Evolutionary conservation across 345 rosid species (phyloP).

Genomic region (Acer saccharum): DNA sequence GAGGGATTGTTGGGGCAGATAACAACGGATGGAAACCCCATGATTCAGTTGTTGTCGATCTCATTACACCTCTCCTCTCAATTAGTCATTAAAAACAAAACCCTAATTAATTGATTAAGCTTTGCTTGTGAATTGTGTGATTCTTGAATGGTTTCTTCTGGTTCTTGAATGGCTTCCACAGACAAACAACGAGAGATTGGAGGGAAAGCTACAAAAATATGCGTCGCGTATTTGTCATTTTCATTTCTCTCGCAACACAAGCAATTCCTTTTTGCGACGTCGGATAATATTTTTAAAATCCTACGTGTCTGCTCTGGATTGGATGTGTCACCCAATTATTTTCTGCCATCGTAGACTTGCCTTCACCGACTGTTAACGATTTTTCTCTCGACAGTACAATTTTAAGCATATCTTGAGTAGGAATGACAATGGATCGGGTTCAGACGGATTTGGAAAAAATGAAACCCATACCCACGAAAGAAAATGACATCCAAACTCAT

Average conservation of each 20-base stretch:
- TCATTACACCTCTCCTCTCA: slow-evolving; percentile 21
- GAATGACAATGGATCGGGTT: too few species aligned
- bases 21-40: slow-evolving; percentile 60
- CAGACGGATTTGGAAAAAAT: too few species aligned
- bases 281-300: background rate
- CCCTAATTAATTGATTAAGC: background rate
- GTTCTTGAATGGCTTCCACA: background rate
- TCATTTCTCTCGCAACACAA: background rate
- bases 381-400: too few species aligned
- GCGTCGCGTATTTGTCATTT: background rate
- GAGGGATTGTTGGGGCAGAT: slow-evolving; percentile 42
- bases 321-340: background rate
- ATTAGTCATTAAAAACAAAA: slow-evolving; percentile 1
- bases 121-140: too few species aligned
- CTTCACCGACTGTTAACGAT: too few species aligned
- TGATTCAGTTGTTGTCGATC: slow-evolving; percentile 20
- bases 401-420: too few species aligned
- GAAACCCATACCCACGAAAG: too few species aligned
- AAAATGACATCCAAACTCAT: too few species aligned
- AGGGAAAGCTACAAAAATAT: slow-evolving; percentile 1
- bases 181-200: background rate
- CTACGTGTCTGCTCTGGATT: background rate
- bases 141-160: background rate
- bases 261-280: background rate
- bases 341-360: background rate